Percentiles rank a stretch among this genome's conserved stretches.
Evolutionary conservation across 129 eudicot species (phyloP).

Genomic region (Chrysanthemum seticuspe): DNA sequence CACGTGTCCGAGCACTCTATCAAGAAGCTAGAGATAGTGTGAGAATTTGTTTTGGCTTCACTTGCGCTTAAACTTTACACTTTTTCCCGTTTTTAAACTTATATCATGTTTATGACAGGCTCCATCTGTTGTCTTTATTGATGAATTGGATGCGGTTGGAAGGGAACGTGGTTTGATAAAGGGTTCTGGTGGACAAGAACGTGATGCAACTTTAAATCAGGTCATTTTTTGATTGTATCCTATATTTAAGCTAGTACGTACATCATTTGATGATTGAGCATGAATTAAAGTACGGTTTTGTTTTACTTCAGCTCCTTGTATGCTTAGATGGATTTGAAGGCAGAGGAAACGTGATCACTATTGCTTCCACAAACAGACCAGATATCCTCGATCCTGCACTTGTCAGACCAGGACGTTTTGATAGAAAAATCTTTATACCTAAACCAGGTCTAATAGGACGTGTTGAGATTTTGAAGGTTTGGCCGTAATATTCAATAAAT

Average conservation of each 20-base stretch:
- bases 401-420: constrained; percentile 96
- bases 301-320: constrained; percentile 78
- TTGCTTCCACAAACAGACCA: constrained; percentile 97
- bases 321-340: constrained; percentile 98
- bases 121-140: constrained; percentile 97
- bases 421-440: constrained; percentile 83
- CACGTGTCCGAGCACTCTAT: constrained; percentile 97
- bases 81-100: background rate
- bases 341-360: constrained; percentile 93
- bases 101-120: constrained; percentile 44
- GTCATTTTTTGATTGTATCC: constrained; percentile 33
- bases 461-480: constrained; percentile 80
- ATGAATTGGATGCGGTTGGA: constrained; percentile 99
- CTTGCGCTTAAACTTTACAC: background rate
- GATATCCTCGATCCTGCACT: constrained; percentile 97
- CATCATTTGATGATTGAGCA: constrained; percentile 3
- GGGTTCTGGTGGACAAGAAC: constrained; percentile 99
- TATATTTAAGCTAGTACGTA: background rate
- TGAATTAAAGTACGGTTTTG: constrained; percentile 14
- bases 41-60: constrained; percentile 23
- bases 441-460: constrained; percentile 92
- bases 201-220: constrained; percentile 98
- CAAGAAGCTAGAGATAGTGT: constrained; percentile 93
- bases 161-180: constrained; percentile 94
- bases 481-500: background rate